Evolutionary conservation across 345 rosid species (phyloP).

Genomic region (Bretschneidera sinensis): DNA sequence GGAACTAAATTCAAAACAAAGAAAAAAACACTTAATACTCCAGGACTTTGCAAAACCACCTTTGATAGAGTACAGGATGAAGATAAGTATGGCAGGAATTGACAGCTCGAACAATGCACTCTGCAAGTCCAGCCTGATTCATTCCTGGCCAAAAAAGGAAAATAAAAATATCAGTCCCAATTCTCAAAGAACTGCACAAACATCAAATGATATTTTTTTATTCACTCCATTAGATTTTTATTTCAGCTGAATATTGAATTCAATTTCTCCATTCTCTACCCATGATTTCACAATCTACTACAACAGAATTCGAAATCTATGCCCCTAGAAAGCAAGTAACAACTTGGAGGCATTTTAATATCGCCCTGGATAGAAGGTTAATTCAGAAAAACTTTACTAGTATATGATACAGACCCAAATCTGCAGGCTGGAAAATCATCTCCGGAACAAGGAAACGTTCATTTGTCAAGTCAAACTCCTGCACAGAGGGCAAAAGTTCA

Average conservation of each 20-base stretch:
- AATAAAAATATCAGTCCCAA: background rate
- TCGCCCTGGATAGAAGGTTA: too few species aligned
- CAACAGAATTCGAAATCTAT: background rate
- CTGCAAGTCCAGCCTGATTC: slow-evolving; percentile 96
- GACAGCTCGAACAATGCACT: slow-evolving; percentile 90
- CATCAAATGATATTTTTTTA: slow-evolving; percentile 2
- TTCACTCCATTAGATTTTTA: background rate
- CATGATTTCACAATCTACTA: background rate
- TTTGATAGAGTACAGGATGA: slow-evolving; percentile 85
- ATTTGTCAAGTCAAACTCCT: slow-evolving; percentile 94
- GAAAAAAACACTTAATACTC: background rate
- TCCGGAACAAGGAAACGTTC: slow-evolving; percentile 95
- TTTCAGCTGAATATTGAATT: too few species aligned
- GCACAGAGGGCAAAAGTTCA: slow-evolving; percentile 21
- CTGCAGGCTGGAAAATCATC: slow-evolving; percentile 90
- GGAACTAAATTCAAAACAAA: background rate
- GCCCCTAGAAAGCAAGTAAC: background rate
- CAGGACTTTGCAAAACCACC: slow-evolving; percentile 35
- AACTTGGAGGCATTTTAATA: too few species aligned
- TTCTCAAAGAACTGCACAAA: background rate
- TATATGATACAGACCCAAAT: slow-evolving; percentile 55
- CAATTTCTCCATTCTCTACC: too few species aligned
- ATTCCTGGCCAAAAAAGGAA: slow-evolving; percentile 45
- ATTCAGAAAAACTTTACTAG: background rate
- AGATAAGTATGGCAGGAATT: slow-evolving; percentile 77